Base-by-base conservation (phyloP, 306 rosid species). In the Hippophae tibetana region DNA sequence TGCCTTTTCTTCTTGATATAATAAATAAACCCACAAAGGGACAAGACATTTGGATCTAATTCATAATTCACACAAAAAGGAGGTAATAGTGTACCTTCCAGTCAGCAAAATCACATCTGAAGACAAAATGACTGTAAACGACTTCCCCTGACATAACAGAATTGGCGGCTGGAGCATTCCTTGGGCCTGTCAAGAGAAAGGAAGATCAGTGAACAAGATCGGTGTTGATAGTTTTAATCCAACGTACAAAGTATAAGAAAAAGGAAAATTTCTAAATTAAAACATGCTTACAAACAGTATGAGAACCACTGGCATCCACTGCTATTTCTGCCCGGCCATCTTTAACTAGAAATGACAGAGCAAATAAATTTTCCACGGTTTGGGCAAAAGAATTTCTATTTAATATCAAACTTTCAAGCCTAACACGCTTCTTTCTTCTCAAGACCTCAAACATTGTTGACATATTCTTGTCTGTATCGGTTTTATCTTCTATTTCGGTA, bases 381-480 rank as follows among this genome's bases (percentile, higher is more conserved):
- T 86, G 94, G 18, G 94, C 79, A 72, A 86, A 90, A 9, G 94
- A 87, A 40, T 7, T 60, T 43, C 86, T 81, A 69, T 87, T 82
- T 56, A 90, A 63, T 47, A 90, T 68, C 42, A 84, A 67, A 46
- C 79, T 57, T 64, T 90, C 95, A 40, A 84, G 87, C 27, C 43
- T 71, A 13, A 68, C 89, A 3, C 61, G 70, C 67, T 62, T 81
- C n/a, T 56, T 76, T 60, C 38, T 74, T 66, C 74, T 78, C 51
- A 90, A 74, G 51, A 87, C 72, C 25, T 63, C 69, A 66, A 82
- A 90, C 90, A 87, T 86, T 0, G 73, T 82, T 8, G 79, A 49
- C 94, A 84, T 81, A 71, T 81, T 84, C 72, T 81, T 76, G 65
- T 87, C 90, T 0, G 97, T 90, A 52, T 90, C 95, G 7, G 86